Percentiles rank a stretch among this genome's conserved stretches.
These are phyloP conservation scores for Gremmenia infestans DNA, from an alignment of 2,329 filamentous ascomycete species.

Conservation along the genomic window DNA sequence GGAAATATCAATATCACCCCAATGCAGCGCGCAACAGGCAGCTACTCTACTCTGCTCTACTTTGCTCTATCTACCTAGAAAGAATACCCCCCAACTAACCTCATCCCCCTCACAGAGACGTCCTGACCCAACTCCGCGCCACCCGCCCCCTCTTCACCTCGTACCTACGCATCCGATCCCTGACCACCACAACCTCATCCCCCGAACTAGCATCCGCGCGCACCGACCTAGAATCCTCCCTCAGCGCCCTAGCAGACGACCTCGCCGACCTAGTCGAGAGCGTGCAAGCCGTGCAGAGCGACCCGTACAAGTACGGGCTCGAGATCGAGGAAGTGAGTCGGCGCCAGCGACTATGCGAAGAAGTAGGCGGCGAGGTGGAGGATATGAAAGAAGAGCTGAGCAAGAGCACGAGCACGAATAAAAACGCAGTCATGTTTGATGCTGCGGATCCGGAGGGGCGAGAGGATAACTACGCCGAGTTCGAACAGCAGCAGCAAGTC, in stretches of 20 bases:
- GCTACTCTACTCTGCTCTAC: too few species aligned
- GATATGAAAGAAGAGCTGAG: conserved; percentile 81
- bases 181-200: conserved; percentile 55
- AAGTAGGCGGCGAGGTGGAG: conserved; percentile 84
- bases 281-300: conserved; percentile 79
- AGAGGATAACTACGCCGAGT: conserved; percentile 59
- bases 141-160: conserved; percentile 87
- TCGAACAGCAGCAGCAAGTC: conserved; percentile 86
- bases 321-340: conserved; percentile 76
- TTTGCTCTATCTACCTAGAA: too few species aligned
- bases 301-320: conserved; percentile 83
- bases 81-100: neutral
- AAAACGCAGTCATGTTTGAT: conserved; percentile 26
- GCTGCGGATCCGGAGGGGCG: conserved; percentile 32
- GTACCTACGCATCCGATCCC: conserved; percentile 90
- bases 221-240: conserved; percentile 59
- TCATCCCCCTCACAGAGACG: conserved; percentile 58
- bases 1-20: too few species aligned
- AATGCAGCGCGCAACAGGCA: too few species aligned
- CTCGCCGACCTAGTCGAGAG: conserved; percentile 83
- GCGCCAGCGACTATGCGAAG: conserved; percentile 75
- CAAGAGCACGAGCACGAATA: conserved; percentile 36
- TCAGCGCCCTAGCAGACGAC: conserved; percentile 72
- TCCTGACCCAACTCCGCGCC: conserved; percentile 73
- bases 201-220: conserved; percentile 81